Evolutionary conservation across 192 early-diverging fungal species (phyloP).

Genomic region (Nowakowskiella sp.): DNA sequence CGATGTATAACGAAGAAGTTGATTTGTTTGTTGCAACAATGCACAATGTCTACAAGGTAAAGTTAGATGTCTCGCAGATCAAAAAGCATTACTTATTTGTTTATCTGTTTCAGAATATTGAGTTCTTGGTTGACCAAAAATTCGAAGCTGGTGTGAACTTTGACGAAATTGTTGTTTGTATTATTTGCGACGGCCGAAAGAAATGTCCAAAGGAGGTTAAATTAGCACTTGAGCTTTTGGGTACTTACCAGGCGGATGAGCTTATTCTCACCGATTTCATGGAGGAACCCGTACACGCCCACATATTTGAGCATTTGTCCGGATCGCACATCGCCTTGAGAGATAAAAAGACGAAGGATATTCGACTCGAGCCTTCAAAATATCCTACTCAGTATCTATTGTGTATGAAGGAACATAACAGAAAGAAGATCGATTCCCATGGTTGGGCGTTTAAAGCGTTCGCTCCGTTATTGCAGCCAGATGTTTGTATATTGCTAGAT

Average conservation of each 20-base stretch:
- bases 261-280: constrained; percentile 5
- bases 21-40: constrained; percentile 2
- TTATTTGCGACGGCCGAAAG: constrained; percentile 4
- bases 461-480: neutral
- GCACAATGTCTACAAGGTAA: constrained; percentile 2
- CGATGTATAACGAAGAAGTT: constrained; percentile 54
- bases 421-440: constrained; percentile 20
- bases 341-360: neutral
- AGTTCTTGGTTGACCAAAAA: neutral
- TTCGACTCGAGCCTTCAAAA: neutral
- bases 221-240: constrained; percentile 1
- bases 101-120: neutral
- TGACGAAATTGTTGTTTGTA: constrained; percentile 3
- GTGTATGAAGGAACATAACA: constrained; percentile 10
- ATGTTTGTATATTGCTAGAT: constrained; percentile 45
- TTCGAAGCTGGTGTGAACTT: neutral
- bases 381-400: constrained; percentile 5
- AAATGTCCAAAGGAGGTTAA: constrained; percentile 4
- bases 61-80: neutral
- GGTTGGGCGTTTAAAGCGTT: neutral
- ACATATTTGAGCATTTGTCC: constrained; percentile 1
- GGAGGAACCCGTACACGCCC: constrained; percentile 2
- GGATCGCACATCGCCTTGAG: neutral
- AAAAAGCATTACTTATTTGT: neutral
- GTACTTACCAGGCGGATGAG: constrained; percentile 2